Conservation (phyloP, 495 filamentous ascomycete genomes). For the Monascus purpureus region DNA sequence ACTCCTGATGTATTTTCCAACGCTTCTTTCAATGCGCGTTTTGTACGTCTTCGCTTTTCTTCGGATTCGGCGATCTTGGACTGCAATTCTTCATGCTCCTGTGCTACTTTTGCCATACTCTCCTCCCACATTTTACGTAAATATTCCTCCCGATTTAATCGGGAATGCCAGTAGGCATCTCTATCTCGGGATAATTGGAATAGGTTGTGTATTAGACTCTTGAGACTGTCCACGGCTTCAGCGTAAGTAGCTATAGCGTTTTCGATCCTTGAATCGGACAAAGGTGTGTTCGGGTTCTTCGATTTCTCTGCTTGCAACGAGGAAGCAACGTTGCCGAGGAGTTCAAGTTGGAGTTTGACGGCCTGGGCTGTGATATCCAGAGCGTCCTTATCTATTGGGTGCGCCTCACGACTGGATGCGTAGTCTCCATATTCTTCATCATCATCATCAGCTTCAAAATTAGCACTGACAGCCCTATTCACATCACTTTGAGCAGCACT, state of each 20-base stretch:
- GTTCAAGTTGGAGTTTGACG: slow-evolving; percentile 79
- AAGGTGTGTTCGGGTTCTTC: slow-evolving; percentile 50
- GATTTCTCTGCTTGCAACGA: slow-evolving; percentile 62
- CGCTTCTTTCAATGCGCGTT: slow-evolving; percentile 77
- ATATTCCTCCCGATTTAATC: slow-evolving; percentile 75
- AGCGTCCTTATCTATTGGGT: slow-evolving; percentile 67
- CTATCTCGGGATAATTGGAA: slow-evolving; percentile 84
- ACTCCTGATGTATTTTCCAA: slow-evolving; percentile 46
- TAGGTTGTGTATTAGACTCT: slow-evolving; percentile 72
- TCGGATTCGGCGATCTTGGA: slow-evolving; percentile 79
- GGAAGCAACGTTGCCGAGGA: slow-evolving; percentile 67
- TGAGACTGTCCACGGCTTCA: slow-evolving; percentile 73
- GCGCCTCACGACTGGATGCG: slow-evolving; percentile 62
- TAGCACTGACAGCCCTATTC: slow-evolving; percentile 31
- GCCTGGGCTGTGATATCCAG: slow-evolving; percentile 94
- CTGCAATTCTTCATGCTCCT: slow-evolving; percentile 85
- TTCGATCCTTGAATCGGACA: slow-evolving; percentile 60
- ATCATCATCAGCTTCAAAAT: slow-evolving; percentile 45
- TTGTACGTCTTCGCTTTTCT: slow-evolving; percentile 75
- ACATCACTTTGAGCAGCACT: slow-evolving; percentile 38
- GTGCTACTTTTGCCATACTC: slow-evolving; percentile 86
- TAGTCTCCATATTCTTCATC: slow-evolving; percentile 76
- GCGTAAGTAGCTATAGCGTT: slow-evolving; percentile 83
- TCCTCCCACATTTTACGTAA: slow-evolving; percentile 95
- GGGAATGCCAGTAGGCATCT: slow-evolving; percentile 92